phyloP scores from a whole-genome alignment of 225 moss, liverwort and hornwort species.

The Antitrichia curtipendula region DNA sequence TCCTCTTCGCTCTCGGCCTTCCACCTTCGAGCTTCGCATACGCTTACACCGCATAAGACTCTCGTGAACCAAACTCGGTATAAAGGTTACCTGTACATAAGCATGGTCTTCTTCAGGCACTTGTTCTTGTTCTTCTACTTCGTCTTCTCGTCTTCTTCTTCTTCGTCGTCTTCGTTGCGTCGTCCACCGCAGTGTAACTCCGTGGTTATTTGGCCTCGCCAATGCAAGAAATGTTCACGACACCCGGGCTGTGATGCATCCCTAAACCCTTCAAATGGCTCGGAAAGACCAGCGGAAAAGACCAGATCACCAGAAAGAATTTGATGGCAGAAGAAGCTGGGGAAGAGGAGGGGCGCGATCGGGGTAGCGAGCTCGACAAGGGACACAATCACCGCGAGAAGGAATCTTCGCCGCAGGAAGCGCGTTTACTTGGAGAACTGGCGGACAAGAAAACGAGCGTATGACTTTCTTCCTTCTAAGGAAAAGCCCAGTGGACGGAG shows the following conservation, averaged over 20 bases:
- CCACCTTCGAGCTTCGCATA: slow-evolving; percentile 11
- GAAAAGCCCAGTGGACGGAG: neutral
- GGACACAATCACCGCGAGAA: neutral
- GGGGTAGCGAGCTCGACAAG: neutral
- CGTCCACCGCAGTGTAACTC: neutral
- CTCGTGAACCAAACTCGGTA: neutral
- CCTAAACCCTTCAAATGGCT: neutral
- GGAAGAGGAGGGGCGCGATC: neutral
- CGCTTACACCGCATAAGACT: slow-evolving; percentile 19
- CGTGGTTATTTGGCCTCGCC: neutral
- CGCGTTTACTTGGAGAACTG: neutral
- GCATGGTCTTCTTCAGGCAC: neutral
- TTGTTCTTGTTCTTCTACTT: neutral
- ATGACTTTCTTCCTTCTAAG: neutral
- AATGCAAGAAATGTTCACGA: neutral
- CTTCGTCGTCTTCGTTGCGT: neutral
- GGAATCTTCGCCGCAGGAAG: neutral
- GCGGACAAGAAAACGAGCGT: neutral
- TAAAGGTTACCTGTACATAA: neutral
- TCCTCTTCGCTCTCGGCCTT: neutral
- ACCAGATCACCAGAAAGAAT: neutral
- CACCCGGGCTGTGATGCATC: neutral
- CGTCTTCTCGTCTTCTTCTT: neutral
- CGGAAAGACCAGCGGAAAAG: neutral
- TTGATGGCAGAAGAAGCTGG: neutral